These are phyloP conservation scores for Boletus reticulatus DNA, from an alignment of 768 basidiomycete genomes.

Conservation along the genomic window DNA sequence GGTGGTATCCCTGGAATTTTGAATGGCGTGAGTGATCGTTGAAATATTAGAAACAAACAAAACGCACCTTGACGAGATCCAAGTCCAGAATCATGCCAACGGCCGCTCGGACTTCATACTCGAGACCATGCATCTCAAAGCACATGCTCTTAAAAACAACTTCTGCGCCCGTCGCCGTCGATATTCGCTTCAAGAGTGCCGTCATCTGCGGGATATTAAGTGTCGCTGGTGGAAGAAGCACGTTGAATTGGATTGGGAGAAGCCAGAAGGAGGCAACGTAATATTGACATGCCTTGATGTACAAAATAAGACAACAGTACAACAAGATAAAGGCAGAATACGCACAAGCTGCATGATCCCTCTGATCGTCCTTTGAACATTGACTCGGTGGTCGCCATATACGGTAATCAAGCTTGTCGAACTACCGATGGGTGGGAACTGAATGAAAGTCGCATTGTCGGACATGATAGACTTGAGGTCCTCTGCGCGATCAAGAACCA, in stretches of 20 bases:
- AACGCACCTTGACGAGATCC: conserved; percentile 82
- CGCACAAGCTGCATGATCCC: conserved; percentile 93
- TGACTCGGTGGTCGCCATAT: conserved; percentile 90
- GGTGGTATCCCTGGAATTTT: conserved; percentile 74
- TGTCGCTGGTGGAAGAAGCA: conserved; percentile 77
- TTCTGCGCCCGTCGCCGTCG: conserved; percentile 85
- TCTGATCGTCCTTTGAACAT: conserved; percentile 91
- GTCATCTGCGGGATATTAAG: conserved; percentile 83
- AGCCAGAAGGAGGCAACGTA: conserved; percentile 98
- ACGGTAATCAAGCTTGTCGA: conserved; percentile 92
- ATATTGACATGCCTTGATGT: conserved; percentile 80
- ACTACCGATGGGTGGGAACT: conserved; percentile 89
- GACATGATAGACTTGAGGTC: conserved; percentile 91
- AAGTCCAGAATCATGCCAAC: conserved; percentile 85
- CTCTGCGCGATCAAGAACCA: conserved; percentile 94
- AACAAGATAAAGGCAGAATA: conserved; percentile 16
- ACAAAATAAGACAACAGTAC: conserved; percentile 18
- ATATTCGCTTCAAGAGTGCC: conserved; percentile 81
- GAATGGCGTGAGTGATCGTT: not conserved
- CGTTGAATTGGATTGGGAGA: conserved; percentile 90
- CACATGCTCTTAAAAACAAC: conserved; percentile 97
- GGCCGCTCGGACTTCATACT: conserved; percentile 85
- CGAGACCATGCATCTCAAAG: conserved; percentile 95
- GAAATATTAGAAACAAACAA: not conserved
- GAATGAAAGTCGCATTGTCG: conserved; percentile 95